Evolutionary conservation across 768 basidiomycete species (phyloP), one percentile per base, ranked within the genome.

Genomic region (Phlebiopsis gigantea): DNA sequence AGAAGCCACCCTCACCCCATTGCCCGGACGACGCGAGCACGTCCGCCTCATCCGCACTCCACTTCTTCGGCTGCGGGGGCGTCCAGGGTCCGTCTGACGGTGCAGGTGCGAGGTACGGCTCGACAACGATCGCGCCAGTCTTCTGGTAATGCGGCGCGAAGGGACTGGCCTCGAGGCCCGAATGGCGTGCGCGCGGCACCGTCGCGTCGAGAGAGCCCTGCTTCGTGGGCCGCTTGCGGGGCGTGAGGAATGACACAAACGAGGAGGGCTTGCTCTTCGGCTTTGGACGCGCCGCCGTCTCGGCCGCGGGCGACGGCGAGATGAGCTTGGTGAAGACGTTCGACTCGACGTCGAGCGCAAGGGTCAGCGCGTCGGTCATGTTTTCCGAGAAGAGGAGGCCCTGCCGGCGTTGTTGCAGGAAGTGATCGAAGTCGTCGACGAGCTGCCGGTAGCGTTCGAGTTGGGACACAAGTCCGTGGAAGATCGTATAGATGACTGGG

Each of bases 301-400:
- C 59, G 41, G 62, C 61, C 57, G 60, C 15, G 60, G 48, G n/a
- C 50, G 55, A 51, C 22, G 58, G 68, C 12, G 75, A 68, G 49
- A 15, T 47, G 45, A 34, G 34, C n/a, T 45, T 57, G 5, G 63
- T 76, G 52, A 19, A 53, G 31, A 30, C 59, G 50, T 26, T 59
- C 8, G 64, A 75, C 2, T 77, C 73, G 22, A 88, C 69, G 56
- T 93, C 87, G 54, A 93, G 73, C 14, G 77, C 79, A 46, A 93
- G 74, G 45, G 79, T 87, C 57, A 98, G 75, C 3, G 95, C 95
- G 64, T 98, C 96, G 6, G 85, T 89, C 31, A 97, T 73, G 67
- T 94, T 94, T 72, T 97, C 94, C 3, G 88, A 88, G 70, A 96
- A 97, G 17, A 96, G 72, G 8, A 98, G 77, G 1, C 94, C 95